A percentile compares a stretch with the other conserved stretches of the same genome.
Conservation (phyloP, 2,329 filamentous ascomycete species). For the Aspergillus caelatus region DNA sequence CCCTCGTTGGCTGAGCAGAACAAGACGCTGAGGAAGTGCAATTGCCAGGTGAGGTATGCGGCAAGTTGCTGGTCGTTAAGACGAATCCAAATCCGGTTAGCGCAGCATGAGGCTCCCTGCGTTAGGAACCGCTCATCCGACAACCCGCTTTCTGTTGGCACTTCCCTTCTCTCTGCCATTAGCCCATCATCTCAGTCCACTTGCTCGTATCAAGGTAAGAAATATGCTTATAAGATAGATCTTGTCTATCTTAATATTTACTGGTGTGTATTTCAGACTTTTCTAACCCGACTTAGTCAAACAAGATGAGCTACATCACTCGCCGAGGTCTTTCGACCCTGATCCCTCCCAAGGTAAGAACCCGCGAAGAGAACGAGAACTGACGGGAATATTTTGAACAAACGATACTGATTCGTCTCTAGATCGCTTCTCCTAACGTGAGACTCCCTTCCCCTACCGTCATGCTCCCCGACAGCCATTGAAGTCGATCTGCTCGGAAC, state of each 20-base stretch:
- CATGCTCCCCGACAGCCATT: slow-evolving; percentile 15
- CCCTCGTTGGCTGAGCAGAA: slow-evolving; percentile 20
- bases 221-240: neutral
- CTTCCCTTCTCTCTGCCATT: slow-evolving; percentile 38
- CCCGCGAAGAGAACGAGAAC: slow-evolving; percentile 12
- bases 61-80: slow-evolving; percentile 34
- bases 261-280: slow-evolving; percentile 1
- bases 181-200: slow-evolving; percentile 35
- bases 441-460: slow-evolving; percentile 25
- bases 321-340: slow-evolving; percentile 95
- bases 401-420: slow-evolving; percentile 43
- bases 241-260: neutral
- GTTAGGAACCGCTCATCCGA: slow-evolving; percentile 36
- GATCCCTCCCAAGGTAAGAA: slow-evolving; percentile 92
- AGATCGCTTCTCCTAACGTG: slow-evolving; percentile 45
- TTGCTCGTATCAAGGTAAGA: slow-evolving; percentile 39
- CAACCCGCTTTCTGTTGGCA: slow-evolving; percentile 39
- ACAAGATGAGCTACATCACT: slow-evolving; percentile 89
- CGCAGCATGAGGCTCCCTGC: slow-evolving; percentile 29
- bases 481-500: slow-evolving; percentile 18
- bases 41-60: slow-evolving; percentile 34
- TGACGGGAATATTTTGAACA: slow-evolving; percentile 16
- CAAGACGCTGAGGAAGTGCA: slow-evolving; percentile 35
- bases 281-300: slow-evolving; percentile 32
- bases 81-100: slow-evolving; percentile 39